phyloP scores from a whole-genome alignment of 2,329 filamentous ascomycete species.

The Trichoderma lentiforme region DNA sequence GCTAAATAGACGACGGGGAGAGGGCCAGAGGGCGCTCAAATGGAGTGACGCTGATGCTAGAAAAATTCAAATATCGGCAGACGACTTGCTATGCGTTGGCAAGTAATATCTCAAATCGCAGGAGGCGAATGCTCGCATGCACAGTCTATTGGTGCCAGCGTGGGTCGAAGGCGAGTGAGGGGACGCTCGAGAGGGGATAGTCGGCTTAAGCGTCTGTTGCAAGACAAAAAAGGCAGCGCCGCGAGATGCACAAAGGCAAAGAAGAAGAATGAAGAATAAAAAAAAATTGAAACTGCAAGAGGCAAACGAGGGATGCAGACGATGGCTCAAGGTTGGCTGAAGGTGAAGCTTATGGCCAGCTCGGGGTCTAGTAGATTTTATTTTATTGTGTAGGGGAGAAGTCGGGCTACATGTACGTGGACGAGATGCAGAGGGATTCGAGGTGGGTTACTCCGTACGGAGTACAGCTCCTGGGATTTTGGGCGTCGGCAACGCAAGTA shows the following conservation, averaged over 20 bases:
- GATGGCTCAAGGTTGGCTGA: background rate
- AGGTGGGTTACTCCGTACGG: background rate
- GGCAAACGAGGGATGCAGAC: background rate
- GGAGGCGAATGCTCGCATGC: conserved; percentile 14
- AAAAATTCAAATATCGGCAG: conserved; percentile 1
- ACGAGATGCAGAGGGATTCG: background rate
- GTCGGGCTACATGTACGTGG: background rate
- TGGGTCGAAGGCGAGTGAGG: conserved; percentile 17
- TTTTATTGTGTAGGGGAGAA: background rate
- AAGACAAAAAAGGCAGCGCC: background rate
- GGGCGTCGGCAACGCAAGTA: background rate
- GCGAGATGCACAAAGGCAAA: background rate
- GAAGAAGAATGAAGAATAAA: background rate
- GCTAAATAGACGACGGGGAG: background rate
- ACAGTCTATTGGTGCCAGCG: conserved; percentile 14
- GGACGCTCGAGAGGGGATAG: conserved; percentile 11
- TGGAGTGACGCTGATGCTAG: background rate
- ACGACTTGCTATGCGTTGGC: conserved; percentile 10
- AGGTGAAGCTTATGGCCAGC: conserved; percentile 11
- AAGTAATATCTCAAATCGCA: background rate
- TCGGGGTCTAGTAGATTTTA: conserved; percentile 10
- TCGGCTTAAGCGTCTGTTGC: background rate
- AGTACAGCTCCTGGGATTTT: background rate
- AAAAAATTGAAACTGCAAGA: background rate
- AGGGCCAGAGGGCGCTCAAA: background rate